These are phyloP conservation scores for Miamiensis avidus DNA, from an alignment of 169 alveolate genomes.

Conservation along the genomic window DNA sequence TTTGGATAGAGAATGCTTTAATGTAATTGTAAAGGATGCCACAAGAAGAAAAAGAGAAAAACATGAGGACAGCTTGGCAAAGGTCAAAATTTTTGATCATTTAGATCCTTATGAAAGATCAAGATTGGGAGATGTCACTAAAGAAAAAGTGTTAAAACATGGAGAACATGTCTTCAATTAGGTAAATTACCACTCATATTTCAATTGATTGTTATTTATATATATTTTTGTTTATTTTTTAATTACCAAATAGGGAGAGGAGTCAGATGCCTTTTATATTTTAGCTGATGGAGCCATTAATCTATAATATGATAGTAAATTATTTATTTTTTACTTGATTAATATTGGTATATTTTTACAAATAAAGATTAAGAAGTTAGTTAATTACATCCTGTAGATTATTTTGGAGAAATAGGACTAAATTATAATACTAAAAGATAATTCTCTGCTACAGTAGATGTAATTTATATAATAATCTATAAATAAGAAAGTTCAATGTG, in stretches of 20 bases:
- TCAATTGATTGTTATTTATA: not conserved
- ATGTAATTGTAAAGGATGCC: constrained; percentile 61
- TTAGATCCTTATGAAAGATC: constrained; percentile 75
- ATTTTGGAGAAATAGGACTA: constrained; percentile 88
- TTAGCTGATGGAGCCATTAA: constrained; percentile 91
- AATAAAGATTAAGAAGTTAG: constrained; percentile 42
- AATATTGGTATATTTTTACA: constrained; percentile 60
- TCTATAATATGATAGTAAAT: constrained; percentile 27
- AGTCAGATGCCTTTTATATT: constrained; percentile 93
- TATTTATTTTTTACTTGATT: not conserved
- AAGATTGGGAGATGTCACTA: constrained; percentile 69
- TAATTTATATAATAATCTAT: constrained; percentile 37
- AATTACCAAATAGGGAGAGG: constrained; percentile 77
- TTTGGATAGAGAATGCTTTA: constrained; percentile 62
- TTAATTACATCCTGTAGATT: constrained; percentile 62
- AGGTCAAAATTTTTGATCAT: constrained; percentile 57
- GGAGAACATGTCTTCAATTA: constrained; percentile 73
- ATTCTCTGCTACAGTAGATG: constrained; percentile 72
- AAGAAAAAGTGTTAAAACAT: constrained; percentile 41
- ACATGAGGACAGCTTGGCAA: constrained; percentile 58
- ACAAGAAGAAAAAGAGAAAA: constrained; percentile 67
- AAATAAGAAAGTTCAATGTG: constrained; percentile 7
- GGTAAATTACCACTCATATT: constrained; percentile 41
- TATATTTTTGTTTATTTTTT: not conserved
- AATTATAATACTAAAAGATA: constrained; percentile 83